These are phyloP conservation scores for Tetrahymena thermophila DNA, from an alignment of 73 alveolate genomes.

Conservation along the genomic window DNA sequence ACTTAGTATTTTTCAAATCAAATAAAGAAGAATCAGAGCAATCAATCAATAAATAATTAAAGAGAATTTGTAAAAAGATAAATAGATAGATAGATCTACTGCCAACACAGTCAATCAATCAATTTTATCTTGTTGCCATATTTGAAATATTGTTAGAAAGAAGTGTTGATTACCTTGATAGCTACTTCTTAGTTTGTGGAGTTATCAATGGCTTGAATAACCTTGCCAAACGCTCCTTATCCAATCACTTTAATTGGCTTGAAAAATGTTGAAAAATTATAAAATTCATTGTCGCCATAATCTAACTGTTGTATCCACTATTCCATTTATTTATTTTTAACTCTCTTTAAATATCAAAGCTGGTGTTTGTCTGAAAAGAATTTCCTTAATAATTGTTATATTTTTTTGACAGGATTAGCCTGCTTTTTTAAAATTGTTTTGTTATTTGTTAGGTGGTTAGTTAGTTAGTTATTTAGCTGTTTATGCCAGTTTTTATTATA, in stretches of 20 bases:
- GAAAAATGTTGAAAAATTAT: constrained; percentile 35
- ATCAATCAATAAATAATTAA: too few relatives aligned
- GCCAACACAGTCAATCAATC: neutral
- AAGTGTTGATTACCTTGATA: constrained; percentile 29
- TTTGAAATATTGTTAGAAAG: neutral
- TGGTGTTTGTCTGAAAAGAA: neutral
- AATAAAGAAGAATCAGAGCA: too few relatives aligned
- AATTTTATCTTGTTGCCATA: neutral
- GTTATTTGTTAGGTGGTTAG: neutral
- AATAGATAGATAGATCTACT: too few relatives aligned
- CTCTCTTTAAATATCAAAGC: neutral
- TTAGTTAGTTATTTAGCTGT: neutral
- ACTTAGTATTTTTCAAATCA: neutral
- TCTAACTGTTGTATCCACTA: neutral
- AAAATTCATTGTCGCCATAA: neutral
- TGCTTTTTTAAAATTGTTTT: too few relatives aligned
- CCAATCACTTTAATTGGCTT: constrained; percentile 53
- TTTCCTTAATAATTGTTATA: neutral
- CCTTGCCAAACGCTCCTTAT: constrained; percentile 68
- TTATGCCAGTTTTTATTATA: neutral
- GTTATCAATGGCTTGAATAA: constrained; percentile 55
- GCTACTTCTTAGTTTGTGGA: constrained; percentile 54
- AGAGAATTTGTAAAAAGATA: neutral
- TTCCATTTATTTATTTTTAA: neutral
- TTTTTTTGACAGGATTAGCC: neutral